Evolutionary conservation across 2,329 filamentous ascomycete species (phyloP).

Genomic region (Aspergillus sp.): DNA sequence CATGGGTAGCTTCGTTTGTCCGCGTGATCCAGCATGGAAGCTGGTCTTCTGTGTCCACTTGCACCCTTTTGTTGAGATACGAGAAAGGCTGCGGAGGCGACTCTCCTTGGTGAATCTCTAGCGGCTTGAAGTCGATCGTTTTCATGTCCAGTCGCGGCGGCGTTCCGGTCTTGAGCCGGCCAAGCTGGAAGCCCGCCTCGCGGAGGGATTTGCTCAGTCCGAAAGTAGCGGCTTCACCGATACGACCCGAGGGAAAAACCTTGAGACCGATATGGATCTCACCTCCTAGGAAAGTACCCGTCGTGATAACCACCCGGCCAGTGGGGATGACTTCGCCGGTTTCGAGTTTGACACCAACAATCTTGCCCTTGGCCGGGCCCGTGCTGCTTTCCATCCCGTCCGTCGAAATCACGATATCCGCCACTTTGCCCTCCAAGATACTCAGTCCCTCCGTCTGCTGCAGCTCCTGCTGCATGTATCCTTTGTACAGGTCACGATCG

Average conservation of each 20-base stretch:
- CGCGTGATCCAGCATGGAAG: slow-evolving; percentile 83
- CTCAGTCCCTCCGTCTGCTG: slow-evolving; percentile 73
- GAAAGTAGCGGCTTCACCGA: slow-evolving; percentile 91
- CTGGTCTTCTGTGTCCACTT: slow-evolving; percentile 69
- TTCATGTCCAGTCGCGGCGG: slow-evolving; percentile 80
- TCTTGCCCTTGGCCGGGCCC: slow-evolving; percentile 62
- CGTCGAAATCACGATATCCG: slow-evolving; percentile 78
- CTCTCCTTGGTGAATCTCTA: slow-evolving; percentile 78
- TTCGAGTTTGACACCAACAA: slow-evolving; percentile 82
- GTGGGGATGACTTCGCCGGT: slow-evolving; percentile 81
- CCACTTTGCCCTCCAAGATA: slow-evolving; percentile 82
- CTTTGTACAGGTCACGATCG: slow-evolving; percentile 83
- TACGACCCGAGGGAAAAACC: slow-evolving; percentile 79
- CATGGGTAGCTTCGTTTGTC: slow-evolving; percentile 80
- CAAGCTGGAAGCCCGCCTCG: slow-evolving; percentile 85
- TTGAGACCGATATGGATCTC: slow-evolving; percentile 95
- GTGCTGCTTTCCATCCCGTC: slow-evolving; percentile 48
- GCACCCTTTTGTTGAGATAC: slow-evolving; percentile 76
- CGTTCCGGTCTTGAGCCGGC: slow-evolving; percentile 91
- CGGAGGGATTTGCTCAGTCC: slow-evolving; percentile 87
- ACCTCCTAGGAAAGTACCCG: slow-evolving; percentile 89
- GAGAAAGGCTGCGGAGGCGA: slow-evolving; percentile 87
- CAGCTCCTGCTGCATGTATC: slow-evolving; percentile 87
- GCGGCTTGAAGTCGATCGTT: slow-evolving; percentile 73
- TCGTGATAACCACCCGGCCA: slow-evolving; percentile 85